Conservation (phyloP, 2,329 filamentous ascomycete genomes). For the Neurospora sp. region DNA sequence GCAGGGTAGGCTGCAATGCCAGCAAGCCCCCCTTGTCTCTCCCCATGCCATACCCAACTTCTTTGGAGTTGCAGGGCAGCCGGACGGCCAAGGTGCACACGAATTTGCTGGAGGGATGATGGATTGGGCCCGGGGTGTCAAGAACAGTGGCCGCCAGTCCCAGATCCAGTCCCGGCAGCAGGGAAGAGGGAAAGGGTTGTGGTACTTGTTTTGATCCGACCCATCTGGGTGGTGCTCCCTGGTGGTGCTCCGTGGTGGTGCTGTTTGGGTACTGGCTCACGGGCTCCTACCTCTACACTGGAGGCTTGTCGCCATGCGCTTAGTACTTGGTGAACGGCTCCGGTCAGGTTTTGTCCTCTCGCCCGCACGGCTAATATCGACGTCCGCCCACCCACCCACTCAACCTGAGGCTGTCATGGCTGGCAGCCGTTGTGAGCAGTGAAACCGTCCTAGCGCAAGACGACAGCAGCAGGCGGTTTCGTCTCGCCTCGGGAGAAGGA, state of each 20-base stretch:
- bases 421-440: neutral
- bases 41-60: neutral
- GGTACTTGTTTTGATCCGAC: constrained; percentile 10
- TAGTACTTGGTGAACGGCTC: neutral
- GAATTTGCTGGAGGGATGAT: neutral
- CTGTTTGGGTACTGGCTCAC: neutral
- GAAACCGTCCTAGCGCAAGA: neutral
- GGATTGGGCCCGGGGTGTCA: neutral
- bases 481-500: neutral
- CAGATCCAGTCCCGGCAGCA: constrained; percentile 3
- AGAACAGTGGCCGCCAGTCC: neutral
- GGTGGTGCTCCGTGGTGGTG: neutral
- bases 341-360: neutral
- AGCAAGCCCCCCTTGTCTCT: constrained; percentile 17
- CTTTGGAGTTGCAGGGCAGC: neutral
- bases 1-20: constrained; percentile 19
- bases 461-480: neutral
- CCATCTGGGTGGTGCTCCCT: neutral
- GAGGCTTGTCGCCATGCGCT: neutral
- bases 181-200: constrained; percentile 10
- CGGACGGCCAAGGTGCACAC: neutral
- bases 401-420: neutral
- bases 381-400: neutral
- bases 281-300: neutral
- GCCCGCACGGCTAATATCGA: neutral